These are phyloP conservation scores for Aspergillus novofumigatus DNA, from an alignment of 2,329 filamentous ascomycete genomes.

Conservation along the genomic window DNA sequence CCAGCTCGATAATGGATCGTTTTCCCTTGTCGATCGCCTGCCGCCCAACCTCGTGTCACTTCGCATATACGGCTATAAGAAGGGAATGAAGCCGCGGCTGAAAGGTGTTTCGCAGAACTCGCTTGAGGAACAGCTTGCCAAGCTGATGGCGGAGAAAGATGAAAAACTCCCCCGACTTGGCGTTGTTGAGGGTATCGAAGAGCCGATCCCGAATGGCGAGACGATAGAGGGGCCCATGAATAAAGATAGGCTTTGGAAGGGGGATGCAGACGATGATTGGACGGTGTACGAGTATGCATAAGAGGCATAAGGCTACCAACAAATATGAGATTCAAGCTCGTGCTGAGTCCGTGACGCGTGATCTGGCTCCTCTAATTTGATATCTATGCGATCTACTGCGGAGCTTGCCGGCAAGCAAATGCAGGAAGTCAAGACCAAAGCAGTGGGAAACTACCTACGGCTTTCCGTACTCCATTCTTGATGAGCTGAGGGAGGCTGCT, in stretches of 20 bases:
- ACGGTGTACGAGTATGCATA: background rate
- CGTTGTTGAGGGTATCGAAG: background rate
- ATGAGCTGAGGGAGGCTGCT: no score
- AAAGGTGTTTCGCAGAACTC: background rate
- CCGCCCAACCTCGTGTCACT: background rate
- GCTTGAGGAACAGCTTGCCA: background rate
- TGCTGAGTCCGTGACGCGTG: no score
- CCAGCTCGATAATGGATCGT: background rate
- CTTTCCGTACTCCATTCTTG: no score
- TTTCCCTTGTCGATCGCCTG: background rate
- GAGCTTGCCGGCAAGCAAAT: no score
- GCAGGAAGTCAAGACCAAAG: no score
- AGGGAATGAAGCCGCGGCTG: background rate
- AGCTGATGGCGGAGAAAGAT: background rate
- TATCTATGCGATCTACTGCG: no score
- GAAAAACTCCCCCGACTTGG: background rate
- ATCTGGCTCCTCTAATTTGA: no score
- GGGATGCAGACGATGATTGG: background rate
- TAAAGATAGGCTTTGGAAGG: background rate
- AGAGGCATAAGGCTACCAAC: no score
- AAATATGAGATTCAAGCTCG: no score
- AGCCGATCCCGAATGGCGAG: background rate
- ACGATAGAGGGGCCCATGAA: background rate
- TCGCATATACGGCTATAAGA: conserved; percentile 1
- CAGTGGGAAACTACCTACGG: no score